phyloP scores from a whole-genome alignment of 2,329 filamentous ascomycete species.

The Cercospora brassicicola region DNA sequence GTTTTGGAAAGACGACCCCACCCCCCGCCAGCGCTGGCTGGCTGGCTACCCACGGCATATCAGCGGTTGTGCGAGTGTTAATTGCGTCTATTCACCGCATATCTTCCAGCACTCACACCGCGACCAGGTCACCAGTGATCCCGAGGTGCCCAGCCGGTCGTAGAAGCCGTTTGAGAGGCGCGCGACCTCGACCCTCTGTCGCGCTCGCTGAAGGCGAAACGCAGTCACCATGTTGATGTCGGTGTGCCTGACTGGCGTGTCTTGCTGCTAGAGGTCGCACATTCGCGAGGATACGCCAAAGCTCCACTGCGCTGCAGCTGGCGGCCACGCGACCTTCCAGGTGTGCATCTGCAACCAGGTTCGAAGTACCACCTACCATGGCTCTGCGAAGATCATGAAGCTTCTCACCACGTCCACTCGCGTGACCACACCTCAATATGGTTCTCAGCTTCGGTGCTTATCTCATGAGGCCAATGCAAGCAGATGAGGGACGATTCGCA shows the following conservation, averaged over 20 bases:
- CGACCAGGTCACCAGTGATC: not conserved
- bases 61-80: not conserved
- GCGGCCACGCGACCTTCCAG: conserved; percentile 23
- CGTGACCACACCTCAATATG: not conserved
- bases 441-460: not conserved
- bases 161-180: not conserved
- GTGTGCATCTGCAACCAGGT: conserved; percentile 14
- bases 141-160: not conserved
- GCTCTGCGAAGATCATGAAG: conserved; percentile 17
- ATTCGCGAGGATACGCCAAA: conserved; percentile 5
- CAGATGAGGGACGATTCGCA: not conserved
- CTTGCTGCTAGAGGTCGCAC: conserved; percentile 4
- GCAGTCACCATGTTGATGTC: not conserved
- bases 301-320: conserved; percentile 13
- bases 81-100: not conserved
- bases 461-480: not conserved
- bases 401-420: not conserved
- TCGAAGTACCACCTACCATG: conserved; percentile 12
- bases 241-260: not conserved
- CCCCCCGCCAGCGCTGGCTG: not conserved
- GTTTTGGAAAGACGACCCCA: not conserved
- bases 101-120: not conserved
- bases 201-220: not conserved
- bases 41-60: not conserved
- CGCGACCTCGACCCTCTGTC: not conserved